Evolutionary conservation across 1,139 yeast genomes (phyloP).

Genomic region (Sugiyamaella sp.): DNA sequence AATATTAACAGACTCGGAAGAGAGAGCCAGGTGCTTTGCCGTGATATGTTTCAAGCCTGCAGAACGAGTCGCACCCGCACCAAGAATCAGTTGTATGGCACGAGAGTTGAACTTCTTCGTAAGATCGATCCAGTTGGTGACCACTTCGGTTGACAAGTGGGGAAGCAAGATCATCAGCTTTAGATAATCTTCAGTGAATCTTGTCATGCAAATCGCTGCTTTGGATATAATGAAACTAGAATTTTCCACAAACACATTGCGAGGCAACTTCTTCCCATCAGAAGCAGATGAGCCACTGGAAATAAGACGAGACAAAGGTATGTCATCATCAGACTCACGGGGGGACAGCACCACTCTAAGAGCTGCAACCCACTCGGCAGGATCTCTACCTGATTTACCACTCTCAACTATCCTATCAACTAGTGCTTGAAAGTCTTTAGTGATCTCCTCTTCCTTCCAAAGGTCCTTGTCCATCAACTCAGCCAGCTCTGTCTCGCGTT

Average conservation of each 20-base stretch:
- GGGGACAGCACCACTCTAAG: conserved; percentile 10
- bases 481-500: conserved; percentile 51
- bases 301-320: conserved; percentile 6
- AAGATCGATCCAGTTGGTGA: conserved; percentile 50
- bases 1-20: conserved; percentile 61
- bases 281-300: not conserved
- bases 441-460: conserved; percentile 74
- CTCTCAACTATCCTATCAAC: conserved; percentile 61
- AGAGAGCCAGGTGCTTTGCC: conserved; percentile 70
- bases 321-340: conserved; percentile 11
- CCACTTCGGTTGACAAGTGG: conserved; percentile 47
- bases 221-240: conserved; percentile 47
- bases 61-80: conserved; percentile 76
- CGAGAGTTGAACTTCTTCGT: conserved; percentile 58
- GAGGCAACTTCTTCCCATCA: conserved; percentile 32
- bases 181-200: conserved; percentile 52
- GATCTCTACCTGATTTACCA: conserved; percentile 44
- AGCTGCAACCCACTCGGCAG: conserved; percentile 15
- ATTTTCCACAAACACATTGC: conserved; percentile 40
- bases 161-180: conserved; percentile 55
- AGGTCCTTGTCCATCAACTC: conserved; percentile 63
- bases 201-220: conserved; percentile 44
- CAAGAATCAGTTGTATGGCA: conserved; percentile 64
- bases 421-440: conserved; percentile 52
- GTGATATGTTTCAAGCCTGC: conserved; percentile 78